Evolutionary conservation across 169 alveolate genomes (phyloP).

Genomic region (Plasmodium yoelii): DNA sequence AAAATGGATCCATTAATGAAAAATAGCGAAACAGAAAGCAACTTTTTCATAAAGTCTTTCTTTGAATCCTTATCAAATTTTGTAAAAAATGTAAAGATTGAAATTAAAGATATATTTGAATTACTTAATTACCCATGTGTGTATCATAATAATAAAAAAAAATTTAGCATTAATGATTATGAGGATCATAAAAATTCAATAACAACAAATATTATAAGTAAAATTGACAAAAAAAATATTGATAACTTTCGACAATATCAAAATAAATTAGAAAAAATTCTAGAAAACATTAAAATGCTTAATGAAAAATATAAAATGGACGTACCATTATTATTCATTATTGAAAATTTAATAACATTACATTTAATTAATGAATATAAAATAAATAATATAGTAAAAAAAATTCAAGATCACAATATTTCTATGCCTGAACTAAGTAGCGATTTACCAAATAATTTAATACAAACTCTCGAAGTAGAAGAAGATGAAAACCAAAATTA

Average conservation of each 20-base stretch:
- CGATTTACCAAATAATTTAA: slow-evolving; percentile 51
- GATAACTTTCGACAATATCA: slow-evolving; percentile 58
- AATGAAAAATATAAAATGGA: slow-evolving; percentile 69
- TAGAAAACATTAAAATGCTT: slow-evolving; percentile 33
- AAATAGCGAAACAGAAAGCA: slow-evolving; percentile 34
- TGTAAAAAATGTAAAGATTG: slow-evolving; percentile 69
- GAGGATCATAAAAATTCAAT: slow-evolving; percentile 36
- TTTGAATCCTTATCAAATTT: slow-evolving; percentile 71
- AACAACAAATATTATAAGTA: slow-evolving; percentile 62
- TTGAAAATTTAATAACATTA: slow-evolving; percentile 57
- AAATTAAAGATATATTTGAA: slow-evolving; percentile 72
- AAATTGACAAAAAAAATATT: slow-evolving; percentile 62
- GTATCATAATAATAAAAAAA: slow-evolving; percentile 69
- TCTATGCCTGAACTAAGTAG: slow-evolving; percentile 69
- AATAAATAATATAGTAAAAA: slow-evolving; percentile 57
- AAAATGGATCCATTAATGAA: slow-evolving; percentile 51
- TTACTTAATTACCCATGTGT: slow-evolving; percentile 76
- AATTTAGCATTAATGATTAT: slow-evolving; percentile 56
- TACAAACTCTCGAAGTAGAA: slow-evolving; percentile 48
- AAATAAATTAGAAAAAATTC: slow-evolving; percentile 41
- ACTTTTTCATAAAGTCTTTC: slow-evolving; percentile 51
- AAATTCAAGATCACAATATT: slow-evolving; percentile 69
- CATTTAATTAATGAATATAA: slow-evolving; percentile 71
- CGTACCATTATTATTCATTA: slow-evolving; percentile 45
- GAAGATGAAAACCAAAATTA: slow-evolving; percentile 26